A percentile compares a stretch with the other conserved stretches of the same genome.
These are phyloP conservation scores for Amanita molliuscula DNA, from an alignment of 768 basidiomycete species.

Conservation along the genomic window DNA sequence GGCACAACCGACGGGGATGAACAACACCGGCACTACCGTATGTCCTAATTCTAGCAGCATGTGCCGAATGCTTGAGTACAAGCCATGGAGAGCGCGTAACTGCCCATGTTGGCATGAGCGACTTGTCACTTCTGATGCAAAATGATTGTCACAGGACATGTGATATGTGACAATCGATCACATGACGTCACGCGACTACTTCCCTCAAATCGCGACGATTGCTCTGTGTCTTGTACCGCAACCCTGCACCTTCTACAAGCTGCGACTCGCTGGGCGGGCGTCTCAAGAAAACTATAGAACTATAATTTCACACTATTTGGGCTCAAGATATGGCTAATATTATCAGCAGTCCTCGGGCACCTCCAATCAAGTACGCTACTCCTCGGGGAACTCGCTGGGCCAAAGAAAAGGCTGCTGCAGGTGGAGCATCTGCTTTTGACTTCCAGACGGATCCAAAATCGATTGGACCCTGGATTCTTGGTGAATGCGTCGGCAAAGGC, in stretches of 20 bases:
- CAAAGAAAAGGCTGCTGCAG: conserved; percentile 79
- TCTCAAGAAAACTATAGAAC: conserved; percentile 19
- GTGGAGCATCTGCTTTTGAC: conserved; percentile 62
- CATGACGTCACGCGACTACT: conserved; percentile 14
- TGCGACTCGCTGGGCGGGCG: conserved; percentile 35
- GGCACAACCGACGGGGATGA: neutral
- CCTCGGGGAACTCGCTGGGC: conserved; percentile 78
- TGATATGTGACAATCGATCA: neutral
- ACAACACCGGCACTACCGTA: neutral
- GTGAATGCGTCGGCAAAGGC: conserved; percentile 90
- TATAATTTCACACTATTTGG: conserved; percentile 15
- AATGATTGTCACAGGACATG: conserved; percentile 8
- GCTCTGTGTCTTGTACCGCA: neutral
- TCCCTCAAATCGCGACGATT: conserved; percentile 1
- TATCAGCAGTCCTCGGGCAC: conserved; percentile 50
- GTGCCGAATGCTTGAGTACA: conserved; percentile 9
- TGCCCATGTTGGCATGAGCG: conserved; percentile 15
- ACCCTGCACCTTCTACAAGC: conserved; percentile 10
- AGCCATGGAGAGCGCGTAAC: conserved; percentile 19
- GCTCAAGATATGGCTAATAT: conserved; percentile 26
- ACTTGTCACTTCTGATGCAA: neutral
- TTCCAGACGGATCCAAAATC: conserved; percentile 75
- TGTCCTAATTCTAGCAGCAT: neutral
- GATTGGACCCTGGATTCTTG: conserved; percentile 89
- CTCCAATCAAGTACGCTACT: conserved; percentile 60